A percentile compares a stretch with the other conserved stretches of the same genome.
These are phyloP conservation scores for Lachnellula hyalina DNA, from an alignment of 2,329 filamentous ascomycete genomes.

Conservation along the genomic window DNA sequence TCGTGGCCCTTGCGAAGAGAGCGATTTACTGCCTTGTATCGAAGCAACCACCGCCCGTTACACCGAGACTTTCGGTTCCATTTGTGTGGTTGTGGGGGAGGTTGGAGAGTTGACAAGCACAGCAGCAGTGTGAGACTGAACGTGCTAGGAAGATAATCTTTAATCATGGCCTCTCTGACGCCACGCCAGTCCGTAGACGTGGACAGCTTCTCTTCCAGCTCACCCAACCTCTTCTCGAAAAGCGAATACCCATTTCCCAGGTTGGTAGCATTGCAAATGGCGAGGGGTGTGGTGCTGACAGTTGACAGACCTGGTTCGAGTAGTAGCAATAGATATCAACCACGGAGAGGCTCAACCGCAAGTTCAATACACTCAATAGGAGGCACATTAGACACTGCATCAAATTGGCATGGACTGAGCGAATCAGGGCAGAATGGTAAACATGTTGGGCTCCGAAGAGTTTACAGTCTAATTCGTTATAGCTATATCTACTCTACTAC, in stretches of 20 bases:
- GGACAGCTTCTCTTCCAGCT: constrained; percentile 40
- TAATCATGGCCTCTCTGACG: constrained; percentile 37
- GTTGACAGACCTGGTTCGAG: constrained; percentile 26
- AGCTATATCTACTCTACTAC: constrained; percentile 91
- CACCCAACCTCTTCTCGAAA: constrained; percentile 34
- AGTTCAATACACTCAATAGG: constrained; percentile 87
- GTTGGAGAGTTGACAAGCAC: constrained; percentile 13
- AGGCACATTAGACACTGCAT: constrained; percentile 70
- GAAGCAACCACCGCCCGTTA: neutral
- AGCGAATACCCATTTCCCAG: constrained; percentile 51
- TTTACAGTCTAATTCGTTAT: constrained; percentile 8
- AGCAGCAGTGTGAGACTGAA: neutral
- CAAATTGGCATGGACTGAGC: constrained; percentile 49
- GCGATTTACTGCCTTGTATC: neutral
- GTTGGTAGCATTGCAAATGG: constrained; percentile 26
- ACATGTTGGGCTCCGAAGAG: constrained; percentile 12
- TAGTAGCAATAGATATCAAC: constrained; percentile 36
- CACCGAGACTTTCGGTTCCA: neutral
- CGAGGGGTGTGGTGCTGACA: constrained; percentile 38
- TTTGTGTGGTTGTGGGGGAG: constrained; percentile 19
- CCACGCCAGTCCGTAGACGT: constrained; percentile 42
- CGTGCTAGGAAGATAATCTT: constrained; percentile 1
- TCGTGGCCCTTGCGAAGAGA: constrained; percentile 16
- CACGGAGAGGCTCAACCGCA: constrained; percentile 73
- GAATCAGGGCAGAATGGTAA: constrained; percentile 82